A percentile compares a stretch with the other conserved stretches of the same genome.
Conservation (phyloP, 2,329 filamentous ascomycete species). For the Ceratocystiopsis sp. region DNA sequence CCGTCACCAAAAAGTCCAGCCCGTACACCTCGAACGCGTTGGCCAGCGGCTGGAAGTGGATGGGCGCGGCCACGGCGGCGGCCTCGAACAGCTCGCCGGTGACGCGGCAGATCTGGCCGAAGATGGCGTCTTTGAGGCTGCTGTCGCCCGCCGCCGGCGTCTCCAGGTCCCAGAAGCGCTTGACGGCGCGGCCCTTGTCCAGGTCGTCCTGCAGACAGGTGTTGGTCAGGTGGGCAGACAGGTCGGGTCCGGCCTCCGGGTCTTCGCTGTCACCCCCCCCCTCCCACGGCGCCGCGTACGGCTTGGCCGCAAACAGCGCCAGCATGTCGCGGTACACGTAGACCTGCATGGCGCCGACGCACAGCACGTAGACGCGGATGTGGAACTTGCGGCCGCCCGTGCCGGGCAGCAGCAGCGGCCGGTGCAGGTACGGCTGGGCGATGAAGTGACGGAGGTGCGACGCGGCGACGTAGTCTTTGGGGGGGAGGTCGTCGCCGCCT, state of each 20-base stretch:
- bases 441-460: conserved; percentile 92
- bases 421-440: conserved; percentile 86
- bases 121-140: conserved; percentile 33
- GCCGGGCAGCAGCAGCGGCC: conserved; percentile 55
- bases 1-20: conserved; percentile 74
- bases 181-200: conserved; percentile 43
- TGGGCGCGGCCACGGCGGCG: conserved; percentile 63
- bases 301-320: conserved; percentile 67
- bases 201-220: conserved; percentile 66
- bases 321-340: conserved; percentile 87
- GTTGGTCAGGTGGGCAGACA: conserved; percentile 77
- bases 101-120: conserved; percentile 53
- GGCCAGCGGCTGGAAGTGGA: conserved; percentile 80
- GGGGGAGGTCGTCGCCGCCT: conserved; percentile 15
- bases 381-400: conserved; percentile 71
- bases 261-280: conserved; percentile 16
- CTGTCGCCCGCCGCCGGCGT: conserved; percentile 6
- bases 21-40: conserved; percentile 90
- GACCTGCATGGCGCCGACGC: conserved; percentile 58
- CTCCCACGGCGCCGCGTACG: conserved; percentile 49
- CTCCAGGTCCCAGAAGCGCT: conserved; percentile 50
- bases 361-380: conserved; percentile 79
- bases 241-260: conserved; percentile 27
- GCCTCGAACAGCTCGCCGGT: conserved; percentile 74
- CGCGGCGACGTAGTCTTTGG: conserved; percentile 49